Conservation (phyloP, 2,329 filamentous ascomycete species). For the Fulvia fulva region DNA sequence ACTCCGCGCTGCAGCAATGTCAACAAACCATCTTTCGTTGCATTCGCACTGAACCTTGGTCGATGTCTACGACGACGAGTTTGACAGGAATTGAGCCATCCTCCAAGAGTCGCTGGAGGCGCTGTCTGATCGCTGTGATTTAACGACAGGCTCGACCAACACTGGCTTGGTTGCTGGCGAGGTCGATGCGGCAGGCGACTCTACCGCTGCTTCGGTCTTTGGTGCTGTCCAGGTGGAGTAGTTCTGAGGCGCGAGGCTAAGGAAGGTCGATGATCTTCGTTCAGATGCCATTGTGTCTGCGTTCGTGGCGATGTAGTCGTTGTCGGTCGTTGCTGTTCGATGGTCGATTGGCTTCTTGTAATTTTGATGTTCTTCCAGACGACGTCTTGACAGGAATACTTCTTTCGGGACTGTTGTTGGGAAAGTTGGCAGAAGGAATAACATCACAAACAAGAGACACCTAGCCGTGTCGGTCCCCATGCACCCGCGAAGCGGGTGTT, state of each 20-base stretch:
- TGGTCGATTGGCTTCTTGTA: not conserved
- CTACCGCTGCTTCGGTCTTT: constrained; percentile 7
- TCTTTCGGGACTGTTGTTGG: too few relatives aligned
- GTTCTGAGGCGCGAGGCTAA: constrained; percentile 18
- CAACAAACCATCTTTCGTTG: too few relatives aligned
- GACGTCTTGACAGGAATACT: too few relatives aligned
- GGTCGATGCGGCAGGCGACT: not conserved
- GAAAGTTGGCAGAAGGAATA: not conserved
- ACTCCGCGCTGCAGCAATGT: not conserved
- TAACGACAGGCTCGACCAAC: constrained; percentile 12
- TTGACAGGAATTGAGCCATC: constrained; percentile 12
- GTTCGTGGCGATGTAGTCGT: not conserved
- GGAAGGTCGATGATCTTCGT: constrained; percentile 20
- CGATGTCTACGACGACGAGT: constrained; percentile 15
- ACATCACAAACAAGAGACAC: too few relatives aligned
- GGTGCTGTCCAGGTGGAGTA: constrained; percentile 16
- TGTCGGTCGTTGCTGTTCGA: too few relatives aligned
- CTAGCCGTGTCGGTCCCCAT: too few relatives aligned
- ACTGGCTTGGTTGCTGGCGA: constrained; percentile 1
- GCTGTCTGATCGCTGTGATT: constrained; percentile 18
- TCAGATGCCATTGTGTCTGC: constrained; percentile 10
- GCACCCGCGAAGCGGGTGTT: too few relatives aligned
- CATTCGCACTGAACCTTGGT: too few relatives aligned
- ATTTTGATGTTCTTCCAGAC: too few relatives aligned
- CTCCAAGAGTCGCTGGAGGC: constrained; percentile 11